These are phyloP conservation scores for Knoxdaviesia proteae DNA, from an alignment of 2,329 filamentous ascomycete genomes.

Conservation along the genomic window DNA sequence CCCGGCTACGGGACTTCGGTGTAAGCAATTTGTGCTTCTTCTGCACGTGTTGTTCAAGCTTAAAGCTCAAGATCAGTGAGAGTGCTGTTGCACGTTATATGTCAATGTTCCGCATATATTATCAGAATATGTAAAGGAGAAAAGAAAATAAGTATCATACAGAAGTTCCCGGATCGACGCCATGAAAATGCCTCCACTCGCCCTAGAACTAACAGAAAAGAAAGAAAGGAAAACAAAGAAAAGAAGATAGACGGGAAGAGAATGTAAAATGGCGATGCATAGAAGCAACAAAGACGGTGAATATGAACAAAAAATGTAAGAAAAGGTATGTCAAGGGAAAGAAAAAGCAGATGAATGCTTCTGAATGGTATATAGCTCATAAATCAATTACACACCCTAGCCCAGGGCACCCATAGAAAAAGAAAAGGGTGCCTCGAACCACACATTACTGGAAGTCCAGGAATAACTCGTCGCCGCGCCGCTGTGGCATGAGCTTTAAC, in stretches of 20 bases:
- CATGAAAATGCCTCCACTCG: no score
- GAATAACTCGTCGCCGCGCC: constrained; percentile 44
- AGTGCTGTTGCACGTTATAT: no score
- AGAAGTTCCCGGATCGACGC: no score
- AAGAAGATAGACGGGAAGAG: background rate
- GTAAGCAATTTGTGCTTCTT: no score
- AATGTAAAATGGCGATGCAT: background rate
- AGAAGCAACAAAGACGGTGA: background rate
- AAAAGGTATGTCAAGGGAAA: background rate
- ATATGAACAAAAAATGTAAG: background rate
- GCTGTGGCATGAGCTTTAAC: constrained; percentile 48
- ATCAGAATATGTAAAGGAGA: no score
- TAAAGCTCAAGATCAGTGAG: no score
- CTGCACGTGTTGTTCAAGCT: no score
- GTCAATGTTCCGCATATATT: no score
- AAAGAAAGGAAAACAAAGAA: background rate
- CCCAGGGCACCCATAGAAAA: background rate
- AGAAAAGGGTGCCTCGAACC: background rate
- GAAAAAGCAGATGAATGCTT: background rate
- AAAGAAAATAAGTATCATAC: no score
- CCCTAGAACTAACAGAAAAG: background rate
- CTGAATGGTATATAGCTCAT: background rate
- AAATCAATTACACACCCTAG: background rate
- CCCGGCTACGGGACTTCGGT: no score
- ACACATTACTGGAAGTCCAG: constrained; percentile 26